Conservation (phyloP, 805 yeast species). For the Alloascoidea hylecoeti region DNA sequence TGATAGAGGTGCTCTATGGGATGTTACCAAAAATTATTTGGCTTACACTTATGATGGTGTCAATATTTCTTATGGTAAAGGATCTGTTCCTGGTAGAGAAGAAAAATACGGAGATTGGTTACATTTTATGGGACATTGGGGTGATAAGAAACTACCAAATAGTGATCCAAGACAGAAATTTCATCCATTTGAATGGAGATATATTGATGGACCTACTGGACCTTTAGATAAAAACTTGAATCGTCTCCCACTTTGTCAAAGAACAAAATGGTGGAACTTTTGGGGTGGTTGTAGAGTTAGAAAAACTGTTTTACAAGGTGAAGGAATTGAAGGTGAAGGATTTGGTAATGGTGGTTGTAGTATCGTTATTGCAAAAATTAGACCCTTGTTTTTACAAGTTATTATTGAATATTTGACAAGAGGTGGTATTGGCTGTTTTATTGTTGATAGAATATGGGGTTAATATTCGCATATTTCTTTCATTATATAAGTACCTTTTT, state of each 20-base stretch:
- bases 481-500: too few species aligned
- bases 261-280: conserved; percentile 88
- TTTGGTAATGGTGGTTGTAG: conserved; percentile 57
- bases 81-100: conserved; percentile 37
- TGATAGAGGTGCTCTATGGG: conserved; percentile 93
- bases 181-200: conserved; percentile 82
- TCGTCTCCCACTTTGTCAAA: conserved; percentile 64
- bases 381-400: conserved; percentile 35
- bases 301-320: conserved; percentile 61
- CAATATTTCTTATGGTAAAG: conserved; percentile 20
- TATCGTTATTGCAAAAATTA: conserved; percentile 34
- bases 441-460: conserved; percentile 36
- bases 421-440: conserved; percentile 47
- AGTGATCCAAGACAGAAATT: conserved; percentile 71
- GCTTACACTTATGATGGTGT: conserved; percentile 71
- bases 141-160: conserved; percentile 55
- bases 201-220: conserved; percentile 88
- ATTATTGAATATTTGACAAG: conserved; percentile 35
- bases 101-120: conserved; percentile 59
- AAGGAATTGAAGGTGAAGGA: conserved; percentile 82
- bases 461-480: too few species aligned
- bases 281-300: conserved; percentile 74
- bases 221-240: conserved; percentile 69
- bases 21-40: conserved; percentile 68
- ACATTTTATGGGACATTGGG: conserved; percentile 78